phyloP scores from a whole-genome alignment of 768 basidiomycete species.

The Lactarius akahatsu region DNA sequence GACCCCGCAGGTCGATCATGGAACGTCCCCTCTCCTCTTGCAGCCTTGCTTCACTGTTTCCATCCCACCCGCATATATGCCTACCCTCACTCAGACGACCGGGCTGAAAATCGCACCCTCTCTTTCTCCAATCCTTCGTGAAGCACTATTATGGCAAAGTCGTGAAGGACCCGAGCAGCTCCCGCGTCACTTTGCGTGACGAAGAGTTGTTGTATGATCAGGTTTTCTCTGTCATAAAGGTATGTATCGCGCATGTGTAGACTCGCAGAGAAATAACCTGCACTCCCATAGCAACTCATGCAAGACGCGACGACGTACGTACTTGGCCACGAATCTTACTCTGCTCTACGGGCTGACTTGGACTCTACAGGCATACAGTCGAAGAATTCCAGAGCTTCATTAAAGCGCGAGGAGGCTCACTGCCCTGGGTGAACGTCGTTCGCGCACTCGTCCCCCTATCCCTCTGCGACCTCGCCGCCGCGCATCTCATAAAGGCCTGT shows the following conservation, averaged over 20 bases:
- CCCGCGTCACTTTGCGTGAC: slow-evolving; percentile 43
- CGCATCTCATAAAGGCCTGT: slow-evolving; percentile 67
- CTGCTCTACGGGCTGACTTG: background rate
- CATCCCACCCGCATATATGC: background rate
- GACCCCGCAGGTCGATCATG: background rate
- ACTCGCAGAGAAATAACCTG: too few relatives aligned
- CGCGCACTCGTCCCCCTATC: slow-evolving; percentile 69
- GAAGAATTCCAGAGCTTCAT: slow-evolving; percentile 81
- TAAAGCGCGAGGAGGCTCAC: slow-evolving; percentile 76
- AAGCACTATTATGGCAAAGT: slow-evolving; percentile 79
- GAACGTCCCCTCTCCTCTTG: background rate
- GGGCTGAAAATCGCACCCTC: slow-evolving; percentile 63
- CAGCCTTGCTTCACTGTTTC: background rate
- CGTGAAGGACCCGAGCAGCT: slow-evolving; percentile 11
- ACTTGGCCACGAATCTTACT: background rate
- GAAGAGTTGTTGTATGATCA: slow-evolving; percentile 81
- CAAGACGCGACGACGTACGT: slow-evolving; percentile 66
- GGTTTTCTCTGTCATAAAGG: slow-evolving; percentile 73
- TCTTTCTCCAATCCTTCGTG: slow-evolving; percentile 70
- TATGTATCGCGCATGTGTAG: slow-evolving; percentile 33
- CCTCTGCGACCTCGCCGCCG: slow-evolving; percentile 72
- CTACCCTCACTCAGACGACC: slow-evolving; percentile 55
- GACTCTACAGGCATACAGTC: slow-evolving; percentile 62
- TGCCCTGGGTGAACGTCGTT: slow-evolving; percentile 77
- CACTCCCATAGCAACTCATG: slow-evolving; percentile 57